phyloP scores from a whole-genome alignment of 2,329 filamentous ascomycete genomes.

The Monosporascus sp. region DNA sequence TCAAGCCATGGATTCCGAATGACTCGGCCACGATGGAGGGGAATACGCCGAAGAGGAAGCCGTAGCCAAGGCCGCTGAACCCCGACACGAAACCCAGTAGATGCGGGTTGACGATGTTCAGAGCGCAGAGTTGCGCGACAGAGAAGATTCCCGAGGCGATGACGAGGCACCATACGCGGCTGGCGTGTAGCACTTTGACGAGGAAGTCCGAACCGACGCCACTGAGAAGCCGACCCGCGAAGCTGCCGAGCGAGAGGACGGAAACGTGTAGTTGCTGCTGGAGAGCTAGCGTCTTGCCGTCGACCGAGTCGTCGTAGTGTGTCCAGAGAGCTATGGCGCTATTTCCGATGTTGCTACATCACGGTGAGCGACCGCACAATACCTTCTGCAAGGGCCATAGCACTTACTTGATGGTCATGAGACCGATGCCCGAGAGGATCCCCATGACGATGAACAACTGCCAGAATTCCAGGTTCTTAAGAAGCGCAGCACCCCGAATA shows the following conservation, averaged over 20 bases:
- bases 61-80: constrained; percentile 83
- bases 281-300: constrained; percentile 68
- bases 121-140: constrained; percentile 69
- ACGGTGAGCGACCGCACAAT: background rate
- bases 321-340: constrained; percentile 84
- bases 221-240: constrained; percentile 71
- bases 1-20: constrained; percentile 84
- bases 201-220: constrained; percentile 89
- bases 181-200: constrained; percentile 72
- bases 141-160: constrained; percentile 73
- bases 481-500: constrained; percentile 75
- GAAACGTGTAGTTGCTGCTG: constrained; percentile 90
- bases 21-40: constrained; percentile 84
- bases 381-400: background rate
- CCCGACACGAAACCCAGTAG: constrained; percentile 72
- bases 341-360: constrained; percentile 82
- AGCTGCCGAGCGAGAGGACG: constrained; percentile 84
- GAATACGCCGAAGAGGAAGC: constrained; percentile 89
- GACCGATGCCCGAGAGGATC: constrained; percentile 82
- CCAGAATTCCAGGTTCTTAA: constrained; percentile 78
- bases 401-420: constrained; percentile 98
- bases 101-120: constrained; percentile 71
- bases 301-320: constrained; percentile 69
- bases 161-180: constrained; percentile 87
- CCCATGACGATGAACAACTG: constrained; percentile 83